Evolutionary conservation across 169 alveolate species (phyloP), one percentile per base, ranked within the genome.

Genomic region (Amoebophrya sp.): DNA sequence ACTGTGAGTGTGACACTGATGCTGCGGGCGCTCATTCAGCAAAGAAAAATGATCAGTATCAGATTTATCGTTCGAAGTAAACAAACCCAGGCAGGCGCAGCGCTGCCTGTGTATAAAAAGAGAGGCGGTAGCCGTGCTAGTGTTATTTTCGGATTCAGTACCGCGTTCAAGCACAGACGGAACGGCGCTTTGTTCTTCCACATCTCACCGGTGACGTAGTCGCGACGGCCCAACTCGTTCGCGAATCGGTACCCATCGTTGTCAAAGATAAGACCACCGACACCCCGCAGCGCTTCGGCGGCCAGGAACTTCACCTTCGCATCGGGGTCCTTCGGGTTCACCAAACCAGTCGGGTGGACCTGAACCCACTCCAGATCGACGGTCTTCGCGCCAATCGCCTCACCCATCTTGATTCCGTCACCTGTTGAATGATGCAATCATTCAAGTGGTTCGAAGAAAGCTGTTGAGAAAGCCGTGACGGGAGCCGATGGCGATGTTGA

Each of bases 271-370:
- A 94, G 90, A 40, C 93, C 94, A 0, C 95, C 96, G 41, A 92
- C 70, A 69, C 93, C 94, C 42, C 95, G 91, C 16, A 93, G 92
- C 90, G 92, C 92, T 89, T 94, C 95, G 69, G 94, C 94, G 23
- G 94, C 94, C 43, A 94, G 45, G 91, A 91, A 88, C 93, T 94
- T 94, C 89, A 91, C 88, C 91, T 90, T 92, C 58, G 91, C 89
- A 92, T 90, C 93, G 38, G 95, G 93, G 90, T 94, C 93, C 31
- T 91, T 91, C 40, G 93, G 93, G 93, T 94, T 92, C 87, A 94
- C 95, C 90, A 93, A 90, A 42, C 95, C 93, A 39, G 96, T 93
- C 23, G 96, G 96, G 91, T 93, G 94, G n/a, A 94, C 93, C 94
- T 95, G 93, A 1, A 92, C 95, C 92, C 94, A 92, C 88, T 92